phyloP scores from a whole-genome alignment of 148 eudicot species.

The Fagopyrum esculentum region DNA sequence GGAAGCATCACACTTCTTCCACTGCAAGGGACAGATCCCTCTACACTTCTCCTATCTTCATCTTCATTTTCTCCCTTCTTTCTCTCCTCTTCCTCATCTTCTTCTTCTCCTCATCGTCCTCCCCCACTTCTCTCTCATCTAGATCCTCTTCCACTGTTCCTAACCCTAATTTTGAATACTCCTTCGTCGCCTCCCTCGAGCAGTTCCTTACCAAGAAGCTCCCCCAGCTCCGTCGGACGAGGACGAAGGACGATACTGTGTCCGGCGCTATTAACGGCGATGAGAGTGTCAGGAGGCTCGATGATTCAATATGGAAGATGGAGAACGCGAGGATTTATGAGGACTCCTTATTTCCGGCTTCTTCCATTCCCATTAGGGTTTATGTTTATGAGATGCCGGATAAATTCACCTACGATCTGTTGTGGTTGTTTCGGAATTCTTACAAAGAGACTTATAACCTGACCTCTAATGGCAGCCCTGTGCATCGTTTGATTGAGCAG shows the following conservation, averaged over 20 bases:
- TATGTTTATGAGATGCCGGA: constrained; percentile 90
- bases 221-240: constrained; percentile 8
- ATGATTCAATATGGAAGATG: constrained; percentile 39
- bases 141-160: constrained; percentile 16
- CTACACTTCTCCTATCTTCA: constrained; percentile 38
- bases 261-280: background rate
- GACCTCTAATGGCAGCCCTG: constrained; percentile 94
- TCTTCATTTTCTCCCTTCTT: constrained; percentile 40
- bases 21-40: constrained; percentile 28
- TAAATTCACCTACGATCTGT: constrained; percentile 85
- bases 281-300: constrained; percentile 36
- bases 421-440: constrained; percentile 50
- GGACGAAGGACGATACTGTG: constrained; percentile 30
- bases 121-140: constrained; percentile 9
- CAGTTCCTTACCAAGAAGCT: constrained; percentile 38
- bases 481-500: constrained; percentile 80
- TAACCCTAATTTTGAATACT: constrained; percentile 50
- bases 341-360: constrained; percentile 17
- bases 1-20: constrained; percentile 28
- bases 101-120: constrained; percentile 20
- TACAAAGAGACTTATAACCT: constrained; percentile 64
- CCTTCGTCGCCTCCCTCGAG: constrained; percentile 76
- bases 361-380: constrained; percentile 47
- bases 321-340: constrained; percentile 37
- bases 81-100: constrained; percentile 37